Base-by-base conservation (phyloP, 176 grass and related monocot species). In the Elaeis guineensis region DNA sequence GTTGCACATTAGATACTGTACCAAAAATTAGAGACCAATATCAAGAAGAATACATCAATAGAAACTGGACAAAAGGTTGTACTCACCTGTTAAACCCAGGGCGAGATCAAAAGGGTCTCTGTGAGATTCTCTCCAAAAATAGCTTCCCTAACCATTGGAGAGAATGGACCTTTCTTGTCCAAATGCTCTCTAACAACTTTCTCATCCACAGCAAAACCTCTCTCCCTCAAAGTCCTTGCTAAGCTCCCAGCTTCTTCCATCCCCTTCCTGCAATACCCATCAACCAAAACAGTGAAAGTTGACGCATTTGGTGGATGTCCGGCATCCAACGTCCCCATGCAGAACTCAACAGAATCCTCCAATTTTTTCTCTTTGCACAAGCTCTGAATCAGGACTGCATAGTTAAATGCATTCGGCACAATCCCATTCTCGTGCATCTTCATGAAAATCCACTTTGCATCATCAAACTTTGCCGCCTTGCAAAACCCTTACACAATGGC, bases 341-440 rank as follows among this genome's bases (percentile, higher is more conserved):
- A 95, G 62, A 89, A 78, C 48, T 28, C 78, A 62, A 79, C 73
- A 0, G 75, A 77, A 29, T 95, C 89, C 21, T 75, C 82, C 35
- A 95, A 75, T 51, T 72, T 79, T 2, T 61, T 75, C 17, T 75
- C 75, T 20, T 64, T 85, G 72, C 39, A 82, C 50, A 95, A 76
- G 5, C 85, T 78, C 17, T 82, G 78, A 61, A 95, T 79, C 50
- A 95, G 64, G 58, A 85, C 61, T 54, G 79, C 77, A 49, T 85
- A 95, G 51, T 85, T 95, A 66, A 82, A 95, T 0, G 89, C 78
- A 7, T 89, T 95, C 1, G 90, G 90, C 51, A 86, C 80, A 57
- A 95, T 59, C 57, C 82, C 90, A 52, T 91, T 97, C 65, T 69
- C 80, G 70, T 89, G 85, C 87, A 97, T 97, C 66, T 97, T 92